Conservation (phyloP, 2,329 filamentous ascomycete species). For the Curvularia verruculosa region DNA sequence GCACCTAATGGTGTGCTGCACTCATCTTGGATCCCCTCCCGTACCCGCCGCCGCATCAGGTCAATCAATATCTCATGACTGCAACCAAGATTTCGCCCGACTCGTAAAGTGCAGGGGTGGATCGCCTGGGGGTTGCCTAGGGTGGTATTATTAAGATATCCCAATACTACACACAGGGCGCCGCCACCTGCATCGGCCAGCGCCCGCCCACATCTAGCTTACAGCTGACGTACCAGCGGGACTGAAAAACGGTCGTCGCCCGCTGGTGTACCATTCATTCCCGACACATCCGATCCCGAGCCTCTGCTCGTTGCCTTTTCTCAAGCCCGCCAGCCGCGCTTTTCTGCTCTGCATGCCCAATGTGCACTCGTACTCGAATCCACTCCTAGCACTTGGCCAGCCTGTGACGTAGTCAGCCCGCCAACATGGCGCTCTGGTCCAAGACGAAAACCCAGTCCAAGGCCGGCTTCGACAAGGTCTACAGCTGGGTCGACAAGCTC, state of each 20-base stretch:
- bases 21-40: conserved; percentile 2
- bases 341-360: conserved; percentile 23
- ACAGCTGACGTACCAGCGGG: conserved; percentile 33
- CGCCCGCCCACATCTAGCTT: conserved; percentile 7
- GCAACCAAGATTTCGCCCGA: conserved; percentile 9
- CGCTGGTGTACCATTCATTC: conserved; percentile 26
- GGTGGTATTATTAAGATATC: conserved; percentile 36
- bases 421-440: conserved; percentile 41
- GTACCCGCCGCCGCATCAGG: conserved; percentile 7
- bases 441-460: conserved; percentile 46
- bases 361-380: conserved; percentile 29
- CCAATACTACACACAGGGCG: conserved; percentile 19
- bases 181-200: conserved; percentile 20
- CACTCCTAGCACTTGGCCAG: conserved; percentile 26
- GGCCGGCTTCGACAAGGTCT: conserved; percentile 72
- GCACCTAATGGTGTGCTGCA: conserved; percentile 8
- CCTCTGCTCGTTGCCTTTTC: conserved; percentile 17
- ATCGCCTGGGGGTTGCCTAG: conserved; percentile 17
- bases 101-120: conserved; percentile 18
- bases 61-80: conserved; percentile 20
- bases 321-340: conserved; percentile 16
- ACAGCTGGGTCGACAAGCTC: conserved; percentile 69
- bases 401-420: conserved; percentile 15
- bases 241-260: conserved; percentile 31
- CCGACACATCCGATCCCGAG: conserved; percentile 23